Conservation (phyloP, 257 asterid genomes). For the Echium plantagineum region DNA sequence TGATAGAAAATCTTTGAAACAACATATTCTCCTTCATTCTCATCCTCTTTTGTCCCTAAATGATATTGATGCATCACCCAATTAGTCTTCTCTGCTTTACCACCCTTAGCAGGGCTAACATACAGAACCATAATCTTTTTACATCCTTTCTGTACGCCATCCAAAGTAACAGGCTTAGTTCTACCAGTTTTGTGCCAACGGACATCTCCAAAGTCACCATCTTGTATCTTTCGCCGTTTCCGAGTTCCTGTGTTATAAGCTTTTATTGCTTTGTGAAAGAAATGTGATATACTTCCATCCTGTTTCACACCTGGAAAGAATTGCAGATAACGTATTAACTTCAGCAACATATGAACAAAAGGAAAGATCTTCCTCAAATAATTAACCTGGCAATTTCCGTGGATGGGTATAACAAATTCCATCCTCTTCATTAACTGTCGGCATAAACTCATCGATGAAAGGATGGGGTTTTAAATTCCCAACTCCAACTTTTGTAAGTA, state of each 20-base stretch:
- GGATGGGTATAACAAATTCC: slow-evolving; percentile 52
- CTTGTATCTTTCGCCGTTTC: slow-evolving; percentile 82
- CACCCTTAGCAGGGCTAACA: slow-evolving; percentile 56
- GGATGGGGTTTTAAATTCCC: slow-evolving; percentile 30
- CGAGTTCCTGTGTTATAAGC: slow-evolving; percentile 90
- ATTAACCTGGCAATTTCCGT: slow-evolving; percentile 34
- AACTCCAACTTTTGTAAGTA: slow-evolving; percentile 24
- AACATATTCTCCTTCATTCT: slow-evolving; percentile 73
- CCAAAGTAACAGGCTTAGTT: slow-evolving; percentile 75
- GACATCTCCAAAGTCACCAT: slow-evolving; percentile 59
- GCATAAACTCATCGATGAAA: slow-evolving; percentile 35
- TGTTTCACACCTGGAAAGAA: slow-evolving; percentile 68
- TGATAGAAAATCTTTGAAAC: slow-evolving; percentile 86
- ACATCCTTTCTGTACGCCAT: slow-evolving; percentile 84
- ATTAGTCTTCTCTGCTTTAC: slow-evolving; percentile 82
- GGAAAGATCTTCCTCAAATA: not conserved
- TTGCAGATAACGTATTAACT: not conserved
- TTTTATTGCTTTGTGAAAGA: slow-evolving; percentile 86
- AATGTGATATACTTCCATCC: slow-evolving; percentile 83
- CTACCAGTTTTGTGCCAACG: slow-evolving; percentile 99
- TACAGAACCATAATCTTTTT: slow-evolving; percentile 96
- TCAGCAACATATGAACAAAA: not conserved
- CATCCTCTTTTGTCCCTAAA: slow-evolving; percentile 82
- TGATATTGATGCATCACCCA: slow-evolving; percentile 99
- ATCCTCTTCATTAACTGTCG: slow-evolving; percentile 36